Evolutionary conservation across 2,329 filamentous ascomycete species (phyloP).

Genomic region (Thielaviopsis populi): DNA sequence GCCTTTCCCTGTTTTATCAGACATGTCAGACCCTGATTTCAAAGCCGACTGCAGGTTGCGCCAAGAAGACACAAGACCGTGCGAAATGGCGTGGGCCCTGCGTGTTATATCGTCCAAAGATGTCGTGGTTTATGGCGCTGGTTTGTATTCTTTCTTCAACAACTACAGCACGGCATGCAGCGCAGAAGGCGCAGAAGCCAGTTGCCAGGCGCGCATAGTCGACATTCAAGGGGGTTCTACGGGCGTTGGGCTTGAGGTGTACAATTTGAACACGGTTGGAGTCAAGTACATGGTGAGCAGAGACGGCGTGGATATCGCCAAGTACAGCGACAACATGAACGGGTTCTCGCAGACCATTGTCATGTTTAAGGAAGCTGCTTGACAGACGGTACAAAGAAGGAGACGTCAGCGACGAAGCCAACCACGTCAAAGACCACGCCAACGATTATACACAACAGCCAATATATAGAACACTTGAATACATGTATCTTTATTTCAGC

Average conservation of each 20-base stretch:
- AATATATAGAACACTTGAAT: not conserved
- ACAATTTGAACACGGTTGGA: constrained; percentile 34
- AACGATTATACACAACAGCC: not conserved
- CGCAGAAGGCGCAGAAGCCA: constrained; percentile 26
- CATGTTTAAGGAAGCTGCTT: constrained; percentile 20
- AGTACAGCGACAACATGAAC: constrained; percentile 27
- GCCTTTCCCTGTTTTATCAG: constrained; percentile 36
- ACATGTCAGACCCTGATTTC: constrained; percentile 39
- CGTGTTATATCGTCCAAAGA: constrained; percentile 41
- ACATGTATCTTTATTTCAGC: not conserved
- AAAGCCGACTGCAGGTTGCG: constrained; percentile 29
- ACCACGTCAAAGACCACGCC: not conserved
- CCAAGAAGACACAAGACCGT: constrained; percentile 25
- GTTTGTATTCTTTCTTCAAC: constrained; percentile 54
- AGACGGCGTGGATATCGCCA: constrained; percentile 25
- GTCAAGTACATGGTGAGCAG: constrained; percentile 28
- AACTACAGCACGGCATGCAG: constrained; percentile 42
- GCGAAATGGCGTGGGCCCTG: constrained; percentile 49
- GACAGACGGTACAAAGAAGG: constrained; percentile 13
- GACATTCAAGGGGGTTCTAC: constrained; percentile 19
- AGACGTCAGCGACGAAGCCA: too few species aligned
- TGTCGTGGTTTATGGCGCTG: constrained; percentile 46
- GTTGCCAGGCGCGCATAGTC: constrained; percentile 34
- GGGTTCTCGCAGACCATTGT: constrained; percentile 27
- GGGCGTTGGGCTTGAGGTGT: constrained; percentile 25